Evolutionary conservation across 2,329 filamentous ascomycete species (phyloP), one percentile per base, ranked within the genome.

Genomic region (Cladorrhinum sp.): DNA sequence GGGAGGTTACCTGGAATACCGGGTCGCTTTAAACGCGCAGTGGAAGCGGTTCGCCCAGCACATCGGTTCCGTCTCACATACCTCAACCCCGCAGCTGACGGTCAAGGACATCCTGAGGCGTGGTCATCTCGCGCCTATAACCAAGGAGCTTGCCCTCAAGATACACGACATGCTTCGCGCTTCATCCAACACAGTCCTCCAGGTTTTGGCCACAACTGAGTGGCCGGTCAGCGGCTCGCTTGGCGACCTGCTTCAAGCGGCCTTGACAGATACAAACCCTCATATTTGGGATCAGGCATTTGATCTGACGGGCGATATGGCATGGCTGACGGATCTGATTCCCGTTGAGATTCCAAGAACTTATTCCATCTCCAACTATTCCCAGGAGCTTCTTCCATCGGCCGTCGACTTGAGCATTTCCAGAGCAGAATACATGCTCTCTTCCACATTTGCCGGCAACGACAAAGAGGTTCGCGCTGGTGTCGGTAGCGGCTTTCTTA

Each of bases 401-500:
- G 81, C 77, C 0, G 75, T 84, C 3, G 80, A 83, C 59, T 70
- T 84, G 12, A 81, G 79, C 0, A 74, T 83, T 27, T 82, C 80
- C 1, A 75, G 81, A 1, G 78, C 80, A 0, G 79, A 82, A 52
- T 82, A 81, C 66, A 75, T 79, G 18, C 69, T 83, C 0, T 79
- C 75, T 51, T 70, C 76, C 0, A 76, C 75, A 0, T 78, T 80
- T 57, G 69, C 76, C 0, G 72, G 72, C 1, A 65, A 69, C 1
- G 63, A 70, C 0, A 64, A 71, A 0, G 57, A 75, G 16, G 65
- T 66, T 1, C 75, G 79, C 1, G 73, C 77, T 5, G 81, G 81
- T 9, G 80, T 84, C 0, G 78, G 78, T 16, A 83, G 81, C 58
- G 79, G 79, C 4, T 83, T 83, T 65, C 72, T 84, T n/a, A 84